These are phyloP conservation scores for Tetrahymena borealis DNA, from an alignment of 73 alveolate species.

Conservation along the genomic window DNA sequence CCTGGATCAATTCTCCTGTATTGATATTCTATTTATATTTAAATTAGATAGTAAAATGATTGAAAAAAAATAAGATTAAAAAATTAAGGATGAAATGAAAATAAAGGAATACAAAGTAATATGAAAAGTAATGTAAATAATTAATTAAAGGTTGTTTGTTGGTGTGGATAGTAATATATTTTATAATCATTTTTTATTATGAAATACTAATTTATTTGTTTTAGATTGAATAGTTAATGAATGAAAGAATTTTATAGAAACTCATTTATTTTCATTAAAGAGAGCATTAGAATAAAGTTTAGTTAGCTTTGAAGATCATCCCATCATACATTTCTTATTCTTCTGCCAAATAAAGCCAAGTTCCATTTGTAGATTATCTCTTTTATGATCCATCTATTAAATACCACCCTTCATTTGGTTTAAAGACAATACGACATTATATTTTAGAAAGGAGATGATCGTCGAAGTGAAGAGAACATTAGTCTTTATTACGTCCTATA, in stretches of 20 bases:
- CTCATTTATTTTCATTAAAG: neutral
- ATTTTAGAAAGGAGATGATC: conserved; percentile 72
- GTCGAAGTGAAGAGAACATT: conserved; percentile 67
- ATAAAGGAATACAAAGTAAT: no score
- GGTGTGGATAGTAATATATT: no score
- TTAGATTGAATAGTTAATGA: neutral
- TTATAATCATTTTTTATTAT: no score
- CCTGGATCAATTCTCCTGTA: no score
- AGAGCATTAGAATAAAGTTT: conserved; percentile 55
- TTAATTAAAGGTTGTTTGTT: no score
- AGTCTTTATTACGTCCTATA: conserved; percentile 40
- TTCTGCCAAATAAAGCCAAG: conserved; percentile 74
- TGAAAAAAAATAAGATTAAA: no score
- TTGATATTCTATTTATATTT: no score
- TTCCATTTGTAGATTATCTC: conserved; percentile 57
- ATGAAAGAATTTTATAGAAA: neutral
- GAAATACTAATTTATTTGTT: no score
- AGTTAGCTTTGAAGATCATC: conserved; percentile 76
- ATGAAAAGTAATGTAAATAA: no score
- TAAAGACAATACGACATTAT: conserved; percentile 55
- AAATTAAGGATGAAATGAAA: no score
- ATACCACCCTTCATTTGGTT: conserved; percentile 43
- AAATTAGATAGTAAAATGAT: no score
- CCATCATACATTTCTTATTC: conserved; percentile 68
- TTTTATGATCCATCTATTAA: conserved; percentile 66